phyloP scores from a whole-genome alignment of 148 eudicot species.

The Camellia lanceoleosa region DNA sequence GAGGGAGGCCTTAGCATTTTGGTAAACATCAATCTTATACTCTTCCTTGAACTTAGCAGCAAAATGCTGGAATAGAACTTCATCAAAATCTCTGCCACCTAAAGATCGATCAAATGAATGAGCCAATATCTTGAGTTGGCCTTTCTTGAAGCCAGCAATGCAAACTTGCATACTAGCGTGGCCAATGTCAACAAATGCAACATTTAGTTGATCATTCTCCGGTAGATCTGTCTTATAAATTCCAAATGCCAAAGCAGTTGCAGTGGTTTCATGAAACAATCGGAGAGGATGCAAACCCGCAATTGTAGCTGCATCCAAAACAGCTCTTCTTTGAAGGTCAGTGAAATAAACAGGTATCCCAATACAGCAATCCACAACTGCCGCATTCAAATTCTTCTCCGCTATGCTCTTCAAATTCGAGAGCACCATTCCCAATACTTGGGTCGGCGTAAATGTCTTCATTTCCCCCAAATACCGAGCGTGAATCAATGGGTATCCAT shows the following conservation, averaged over 20 bases:
- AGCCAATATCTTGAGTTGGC: slow-evolving; percentile 77
- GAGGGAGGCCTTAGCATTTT: slow-evolving; percentile 89
- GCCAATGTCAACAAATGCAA: slow-evolving; percentile 87
- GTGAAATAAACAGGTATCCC: slow-evolving; percentile 91
- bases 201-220: slow-evolving; percentile 70
- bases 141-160: slow-evolving; percentile 87
- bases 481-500: slow-evolving; percentile 83
- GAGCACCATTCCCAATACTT: slow-evolving; percentile 79
- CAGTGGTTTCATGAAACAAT: slow-evolving; percentile 84
- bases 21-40: slow-evolving; percentile 77
- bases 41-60: slow-evolving; percentile 78
- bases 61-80: slow-evolving; percentile 79
- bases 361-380: slow-evolving; percentile 93
- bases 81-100: slow-evolving; percentile 94
- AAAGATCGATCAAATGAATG: slow-evolving; percentile 81
- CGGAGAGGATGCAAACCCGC: slow-evolving; percentile 77
- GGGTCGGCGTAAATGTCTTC: slow-evolving; percentile 71
- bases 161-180: slow-evolving; percentile 95
- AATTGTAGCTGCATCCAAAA: slow-evolving; percentile 76
- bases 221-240: slow-evolving; percentile 94
- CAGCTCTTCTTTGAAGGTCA: slow-evolving; percentile 93
- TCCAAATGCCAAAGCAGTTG: slow-evolving; percentile 91
- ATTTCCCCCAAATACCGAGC: slow-evolving; percentile 72
- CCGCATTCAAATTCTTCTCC: slow-evolving; percentile 80
- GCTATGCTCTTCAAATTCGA: slow-evolving; percentile 85